These are phyloP conservation scores for Kickxella alabastrina DNA, from an alignment of 192 early-diverging fungal species.

Conservation along the genomic window DNA sequence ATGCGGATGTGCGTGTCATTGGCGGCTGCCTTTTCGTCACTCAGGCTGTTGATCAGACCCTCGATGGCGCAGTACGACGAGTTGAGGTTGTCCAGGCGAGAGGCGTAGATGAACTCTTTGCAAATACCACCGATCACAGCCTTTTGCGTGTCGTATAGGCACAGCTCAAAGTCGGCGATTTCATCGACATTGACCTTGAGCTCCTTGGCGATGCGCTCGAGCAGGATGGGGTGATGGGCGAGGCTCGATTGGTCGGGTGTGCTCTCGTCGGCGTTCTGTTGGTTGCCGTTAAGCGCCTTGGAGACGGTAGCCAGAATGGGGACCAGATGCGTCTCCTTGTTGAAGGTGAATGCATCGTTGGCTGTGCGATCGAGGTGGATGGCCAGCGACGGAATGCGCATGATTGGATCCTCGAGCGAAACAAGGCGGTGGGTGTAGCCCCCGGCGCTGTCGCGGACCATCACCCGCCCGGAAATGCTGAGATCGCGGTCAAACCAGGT, in stretches of 20 bases:
- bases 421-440: conserved; percentile 74
- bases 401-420: conserved; percentile 77
- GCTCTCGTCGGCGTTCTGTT: conserved; percentile 4
- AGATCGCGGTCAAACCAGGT: conserved; percentile 99
- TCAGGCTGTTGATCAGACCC: conserved; percentile 43
- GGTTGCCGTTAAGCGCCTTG: conserved; percentile 51
- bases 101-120: conserved; percentile 92
- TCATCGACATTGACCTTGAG: conserved; percentile 57
- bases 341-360: conserved; percentile 83
- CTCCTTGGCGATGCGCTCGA: conserved; percentile 74
- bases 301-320: conserved; percentile 78
- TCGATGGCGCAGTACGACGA: conserved; percentile 89
- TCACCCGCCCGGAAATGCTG: conserved; percentile 87
- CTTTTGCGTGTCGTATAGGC: conserved; percentile 92
- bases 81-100: conserved; percentile 93
- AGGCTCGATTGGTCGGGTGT: neutral
- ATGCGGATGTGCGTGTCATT: conserved; percentile 66
- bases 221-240: conserved; percentile 76
- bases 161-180: conserved; percentile 96
- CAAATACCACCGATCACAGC: conserved; percentile 84
- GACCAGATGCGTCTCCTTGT: conserved; percentile 89
- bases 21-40: conserved; percentile 29
- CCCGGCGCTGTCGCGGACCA: conserved; percentile 70
- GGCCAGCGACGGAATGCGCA: conserved; percentile 94
- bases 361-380: conserved; percentile 90